phyloP scores from a whole-genome alignment of 2,329 filamentous ascomycete genomes.

The Phyllosticta capitalensis region DNA sequence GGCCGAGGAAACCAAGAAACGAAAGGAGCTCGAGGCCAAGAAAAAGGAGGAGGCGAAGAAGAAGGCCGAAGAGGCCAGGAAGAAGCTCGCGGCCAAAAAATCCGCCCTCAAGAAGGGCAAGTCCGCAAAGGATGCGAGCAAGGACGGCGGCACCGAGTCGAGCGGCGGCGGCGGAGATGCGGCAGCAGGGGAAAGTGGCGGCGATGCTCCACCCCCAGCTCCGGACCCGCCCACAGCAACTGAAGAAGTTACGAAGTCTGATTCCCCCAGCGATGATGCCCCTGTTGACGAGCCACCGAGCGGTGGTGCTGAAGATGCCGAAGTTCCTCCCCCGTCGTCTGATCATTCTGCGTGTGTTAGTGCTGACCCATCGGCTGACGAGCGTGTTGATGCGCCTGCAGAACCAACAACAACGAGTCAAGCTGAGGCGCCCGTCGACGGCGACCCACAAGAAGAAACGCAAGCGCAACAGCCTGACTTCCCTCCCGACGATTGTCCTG shows the following conservation, averaged over 20 bases:
- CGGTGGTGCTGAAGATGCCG: background rate
- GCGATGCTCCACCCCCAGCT: background rate
- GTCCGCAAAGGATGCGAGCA: background rate
- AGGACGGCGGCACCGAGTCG: background rate
- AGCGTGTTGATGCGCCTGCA: background rate
- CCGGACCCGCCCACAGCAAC: background rate
- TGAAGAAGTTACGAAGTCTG: background rate
- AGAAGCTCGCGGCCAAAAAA: background rate
- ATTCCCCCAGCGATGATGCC: background rate
- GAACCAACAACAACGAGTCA: background rate
- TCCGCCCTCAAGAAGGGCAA: background rate
- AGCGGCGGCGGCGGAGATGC: background rate
- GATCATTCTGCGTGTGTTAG: background rate
- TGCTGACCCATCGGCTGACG: background rate
- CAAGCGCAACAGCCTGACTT: background rate
- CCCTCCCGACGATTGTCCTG: background rate
- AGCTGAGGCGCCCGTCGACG: background rate
- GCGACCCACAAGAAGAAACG: background rate
- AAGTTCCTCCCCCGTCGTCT: background rate
- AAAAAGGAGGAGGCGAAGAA: constrained; percentile 1
- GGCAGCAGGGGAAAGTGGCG: background rate
- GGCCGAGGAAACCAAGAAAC: background rate
- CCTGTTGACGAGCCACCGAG: background rate
- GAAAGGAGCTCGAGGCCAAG: background rate
- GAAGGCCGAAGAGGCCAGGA: background rate